Conservation (phyloP, 1,284 basidiomycete species). For the Wallemia mellicola region DNA sequence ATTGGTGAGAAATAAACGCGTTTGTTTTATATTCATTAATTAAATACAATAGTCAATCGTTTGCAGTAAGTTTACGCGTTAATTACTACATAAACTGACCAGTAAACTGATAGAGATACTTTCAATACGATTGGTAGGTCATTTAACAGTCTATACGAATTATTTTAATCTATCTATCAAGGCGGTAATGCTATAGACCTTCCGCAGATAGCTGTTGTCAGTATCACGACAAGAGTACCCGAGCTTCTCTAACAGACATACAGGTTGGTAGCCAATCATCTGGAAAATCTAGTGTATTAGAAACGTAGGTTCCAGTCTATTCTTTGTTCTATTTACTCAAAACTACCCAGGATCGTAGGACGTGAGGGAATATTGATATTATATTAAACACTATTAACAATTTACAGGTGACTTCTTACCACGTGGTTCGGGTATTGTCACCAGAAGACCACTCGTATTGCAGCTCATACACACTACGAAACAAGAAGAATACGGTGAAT, state of each 20-base stretch:
- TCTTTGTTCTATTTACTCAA: not conserved
- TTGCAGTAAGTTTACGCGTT: not conserved
- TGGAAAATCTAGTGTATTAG: constrained; percentile 56
- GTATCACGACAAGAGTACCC: constrained; percentile 5
- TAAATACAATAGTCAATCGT: not conserved
- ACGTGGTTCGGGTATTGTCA: constrained; percentile 73
- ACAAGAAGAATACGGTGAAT: constrained; percentile 59
- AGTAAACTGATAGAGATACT: constrained; percentile 11
- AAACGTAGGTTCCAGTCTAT: constrained; percentile 34
- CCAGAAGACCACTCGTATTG: constrained; percentile 70
- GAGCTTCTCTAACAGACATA: constrained; percentile 3
- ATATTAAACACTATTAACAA: not conserved
- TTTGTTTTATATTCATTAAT: not conserved
- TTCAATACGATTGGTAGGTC: constrained; percentile 19
- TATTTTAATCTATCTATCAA: not conserved
- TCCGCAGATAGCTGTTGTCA: constrained; percentile 46
- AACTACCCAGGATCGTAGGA: constrained; percentile 44
- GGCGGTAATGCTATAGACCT: constrained; percentile 25
- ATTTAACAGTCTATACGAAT: not conserved
- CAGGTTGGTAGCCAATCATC: constrained; percentile 62
- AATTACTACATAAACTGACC: not conserved
- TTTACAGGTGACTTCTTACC: constrained; percentile 51
- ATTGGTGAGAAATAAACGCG: not conserved
- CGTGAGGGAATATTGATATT: constrained; percentile 13
- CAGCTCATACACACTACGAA: constrained; percentile 66